These are phyloP conservation scores for Arabis hirsuta DNA, from an alignment of 345 rosid genomes.

Conservation along the genomic window DNA sequence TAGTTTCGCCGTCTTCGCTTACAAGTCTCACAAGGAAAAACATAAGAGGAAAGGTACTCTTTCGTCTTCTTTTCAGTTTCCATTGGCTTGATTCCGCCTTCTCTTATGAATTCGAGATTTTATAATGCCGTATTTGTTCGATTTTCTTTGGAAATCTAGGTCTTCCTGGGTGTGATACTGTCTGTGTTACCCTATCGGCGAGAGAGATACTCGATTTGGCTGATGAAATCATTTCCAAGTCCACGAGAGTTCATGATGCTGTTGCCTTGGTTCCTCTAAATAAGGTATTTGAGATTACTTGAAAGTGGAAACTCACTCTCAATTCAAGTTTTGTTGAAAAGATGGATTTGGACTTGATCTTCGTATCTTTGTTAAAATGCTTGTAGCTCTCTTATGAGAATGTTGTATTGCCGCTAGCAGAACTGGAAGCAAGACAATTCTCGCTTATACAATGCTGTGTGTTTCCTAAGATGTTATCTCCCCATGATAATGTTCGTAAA, in stretches of 20 bases:
- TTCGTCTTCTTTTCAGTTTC: background rate
- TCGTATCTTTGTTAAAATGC: constrained; percentile 9
- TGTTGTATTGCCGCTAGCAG: constrained; percentile 71
- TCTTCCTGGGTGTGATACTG: constrained; percentile 63
- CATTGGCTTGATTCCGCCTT: constrained; percentile 9
- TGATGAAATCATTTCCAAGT: constrained; percentile 63
- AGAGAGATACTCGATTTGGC: constrained; percentile 72
- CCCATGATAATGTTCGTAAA: constrained; percentile 61
- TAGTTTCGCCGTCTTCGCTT: constrained; percentile 67
- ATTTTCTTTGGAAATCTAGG: constrained; percentile 46
- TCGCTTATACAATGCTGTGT: constrained; percentile 79
- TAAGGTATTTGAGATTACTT: constrained; percentile 52
- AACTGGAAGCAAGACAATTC: constrained; percentile 74
- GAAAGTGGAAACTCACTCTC: constrained; percentile 2
- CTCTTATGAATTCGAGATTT: background rate
- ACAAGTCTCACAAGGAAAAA: constrained; percentile 55
- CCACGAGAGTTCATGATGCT: constrained; percentile 69
- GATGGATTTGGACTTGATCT: background rate
- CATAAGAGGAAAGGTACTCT: constrained; percentile 61
- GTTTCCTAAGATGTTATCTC: constrained; percentile 70
- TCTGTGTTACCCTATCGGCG: constrained; percentile 69
- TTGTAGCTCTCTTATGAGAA: constrained; percentile 76
- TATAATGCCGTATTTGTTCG: background rate
- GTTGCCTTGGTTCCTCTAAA: constrained; percentile 83
- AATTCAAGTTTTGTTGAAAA: background rate